A percentile compares a stretch with the other conserved stretches of the same genome.
Evolutionary conservation across 805 yeast species (phyloP).

Genomic region (Isabelozyma rhagii): DNA sequence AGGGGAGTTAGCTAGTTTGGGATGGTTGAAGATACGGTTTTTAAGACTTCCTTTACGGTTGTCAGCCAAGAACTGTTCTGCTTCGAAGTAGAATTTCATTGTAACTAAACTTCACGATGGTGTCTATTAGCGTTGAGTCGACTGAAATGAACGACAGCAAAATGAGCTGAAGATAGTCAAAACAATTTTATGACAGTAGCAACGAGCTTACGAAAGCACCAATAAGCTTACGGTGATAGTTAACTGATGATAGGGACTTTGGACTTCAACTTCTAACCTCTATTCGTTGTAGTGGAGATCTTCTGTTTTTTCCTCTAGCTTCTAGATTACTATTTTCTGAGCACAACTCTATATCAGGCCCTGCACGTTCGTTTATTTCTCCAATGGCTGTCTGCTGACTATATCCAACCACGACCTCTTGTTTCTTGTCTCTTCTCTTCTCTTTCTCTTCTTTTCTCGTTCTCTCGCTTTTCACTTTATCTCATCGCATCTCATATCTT

Average conservation of each 20-base stretch:
- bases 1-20: conserved; percentile 49
- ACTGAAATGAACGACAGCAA: not conserved
- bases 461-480: not conserved
- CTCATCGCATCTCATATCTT: not conserved
- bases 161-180: not conserved
- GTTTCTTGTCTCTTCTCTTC: not conserved
- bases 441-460: not conserved
- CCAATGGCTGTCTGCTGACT: no score
- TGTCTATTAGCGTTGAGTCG: no score
- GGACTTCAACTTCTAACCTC: no score
- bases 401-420: no score
- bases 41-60: conserved; percentile 31
- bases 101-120: not conserved
- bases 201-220: no score
- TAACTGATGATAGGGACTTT: no score
- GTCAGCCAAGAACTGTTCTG: conserved; percentile 34
- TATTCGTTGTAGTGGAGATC: no score
- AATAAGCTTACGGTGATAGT: no score
- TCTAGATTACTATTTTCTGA: no score
- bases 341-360: no score
- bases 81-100: conserved; percentile 44
- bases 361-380: no score
- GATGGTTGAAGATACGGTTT: conserved; percentile 36
- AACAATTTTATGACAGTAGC: not conserved
- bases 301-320: no score